Base-by-base conservation (phyloP, 2,329 filamentous ascomycete species). In the Epichloe hybrida region DNA sequence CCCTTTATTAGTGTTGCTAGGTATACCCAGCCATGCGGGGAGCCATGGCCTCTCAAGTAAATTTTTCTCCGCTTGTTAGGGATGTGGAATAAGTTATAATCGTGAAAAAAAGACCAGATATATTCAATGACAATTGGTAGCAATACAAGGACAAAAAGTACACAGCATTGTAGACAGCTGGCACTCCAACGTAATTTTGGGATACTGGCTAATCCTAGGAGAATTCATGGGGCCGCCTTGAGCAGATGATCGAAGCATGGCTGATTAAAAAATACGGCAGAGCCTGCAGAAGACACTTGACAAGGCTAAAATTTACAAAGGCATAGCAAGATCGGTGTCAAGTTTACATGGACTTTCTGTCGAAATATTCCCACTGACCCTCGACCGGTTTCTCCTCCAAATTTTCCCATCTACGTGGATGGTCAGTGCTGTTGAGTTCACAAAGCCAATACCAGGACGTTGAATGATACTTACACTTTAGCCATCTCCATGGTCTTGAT, bases 351-450 rank as follows among this genome's bases (percentile, higher is more conserved):
- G 58, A 53, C 49, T 58, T 61, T 53, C 88, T 81, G 69, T 91
- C 86, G 66, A 91, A 93, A 70, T 95, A 95, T 46, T 73, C 73
- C 90, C 90, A 96, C 67, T 96, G 90, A 50, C 87, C 88, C 60
- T 85, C 79, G 39, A 74, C 75, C 12, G 88, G 84, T 71, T 87
- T 83, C 73, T 95, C 88, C 67, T 86, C 86, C 20, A 96, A 81
- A 59, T 85, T 81, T 69, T 97, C 90, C 93, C 93, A 98, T 57
- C 91, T 96, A 48, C 31, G 61, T 52, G 35, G 5, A 47, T 21
- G 20, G 62, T 76, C 66, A 77, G 68, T 48, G 52, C 53, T 38
- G 20, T 34, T 23, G 7, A 37, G 12, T 21, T 44, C 8, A 47
- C 7, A 15, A 11, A 2, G 4, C 23, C 7, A 31, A 31, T 45